Base-by-base conservation (phyloP, 2,329 filamentous ascomycete species). In the Stagonosporopsis rhizophila region DNA sequence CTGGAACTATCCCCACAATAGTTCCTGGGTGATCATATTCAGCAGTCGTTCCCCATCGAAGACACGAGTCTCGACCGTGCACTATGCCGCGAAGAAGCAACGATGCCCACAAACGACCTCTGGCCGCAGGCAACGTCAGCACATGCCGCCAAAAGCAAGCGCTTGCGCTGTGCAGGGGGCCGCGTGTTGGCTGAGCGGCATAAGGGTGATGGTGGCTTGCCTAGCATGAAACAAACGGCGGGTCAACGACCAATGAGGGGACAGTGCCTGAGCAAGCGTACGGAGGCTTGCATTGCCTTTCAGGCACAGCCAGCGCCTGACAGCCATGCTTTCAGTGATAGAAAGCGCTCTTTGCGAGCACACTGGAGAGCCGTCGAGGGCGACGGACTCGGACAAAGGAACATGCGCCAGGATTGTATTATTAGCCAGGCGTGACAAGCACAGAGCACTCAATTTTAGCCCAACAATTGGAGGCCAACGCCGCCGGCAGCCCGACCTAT, bases 181-280 rank as follows among this genome's bases (percentile, higher is more conserved):
- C 53, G 53, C 53, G 53, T 42, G 53, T 56, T 56, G 53, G 53
- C 53, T 42, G 47, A 51, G 46, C 53, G 52, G 53, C 46, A 51
- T 56, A 42, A 37, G 41, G 28, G 41, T 46, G 52, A 47, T 25
- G 35, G 52, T 56, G 52, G 52, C 52, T 56, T 50, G 41, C 37
- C 30, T 32, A 50, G 46, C 39, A 20, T 56, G 52, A 56, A 56
- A 56, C 52, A 42, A 51, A 47, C 51, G 47, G 28, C 30, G 47
- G 44, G 20, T 37, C n/a, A 32, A 28, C 30, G 37, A 44, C 42
- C 51, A 39, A 44, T 44, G 38, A 38, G 37, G 37, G 35, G 8
- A 14, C 35, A 15, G 42, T 32, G 30, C 30, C 30, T 32, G 30
- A n/a, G 30, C 30, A 32, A 32, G 30, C 30, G 30, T 32, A 32